Conservation (phyloP, 2,329 filamentous ascomycete genomes). For the Ilyonectria mors-panacis region DNA sequence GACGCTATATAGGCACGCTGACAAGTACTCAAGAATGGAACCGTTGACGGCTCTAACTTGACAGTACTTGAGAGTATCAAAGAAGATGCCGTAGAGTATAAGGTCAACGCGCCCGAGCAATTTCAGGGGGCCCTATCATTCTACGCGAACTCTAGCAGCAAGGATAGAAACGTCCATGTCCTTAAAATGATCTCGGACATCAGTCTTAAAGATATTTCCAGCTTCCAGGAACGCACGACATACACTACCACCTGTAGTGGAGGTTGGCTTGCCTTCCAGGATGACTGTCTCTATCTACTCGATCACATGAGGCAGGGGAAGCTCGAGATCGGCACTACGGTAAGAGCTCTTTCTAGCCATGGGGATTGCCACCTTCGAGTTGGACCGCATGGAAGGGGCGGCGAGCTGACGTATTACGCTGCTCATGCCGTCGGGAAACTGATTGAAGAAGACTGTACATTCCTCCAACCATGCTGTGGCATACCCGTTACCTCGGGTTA, state of each 20-base stretch:
- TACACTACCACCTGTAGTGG: background rate
- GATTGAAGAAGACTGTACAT: background rate
- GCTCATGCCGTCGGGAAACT: background rate
- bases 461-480: background rate
- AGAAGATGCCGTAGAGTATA: background rate
- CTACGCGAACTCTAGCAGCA: background rate
- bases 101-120: background rate
- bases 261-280: background rate
- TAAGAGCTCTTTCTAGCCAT: background rate
- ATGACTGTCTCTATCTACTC: background rate
- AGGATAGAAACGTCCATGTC: background rate
- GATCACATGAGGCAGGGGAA: background rate
- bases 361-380: background rate
- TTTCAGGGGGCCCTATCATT: background rate
- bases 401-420: background rate
- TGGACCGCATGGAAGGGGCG: background rate
- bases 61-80: background rate
- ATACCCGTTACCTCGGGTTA: background rate
- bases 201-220: background rate
- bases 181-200: background rate
- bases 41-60: background rate
- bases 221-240: background rate
- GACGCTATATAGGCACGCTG: slow-evolving; percentile 19
- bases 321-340: background rate
- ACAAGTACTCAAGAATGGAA: background rate